Conservation (phyloP, 2,329 filamentous ascomycete genomes). For the Trichoderma semiorbis region DNA sequence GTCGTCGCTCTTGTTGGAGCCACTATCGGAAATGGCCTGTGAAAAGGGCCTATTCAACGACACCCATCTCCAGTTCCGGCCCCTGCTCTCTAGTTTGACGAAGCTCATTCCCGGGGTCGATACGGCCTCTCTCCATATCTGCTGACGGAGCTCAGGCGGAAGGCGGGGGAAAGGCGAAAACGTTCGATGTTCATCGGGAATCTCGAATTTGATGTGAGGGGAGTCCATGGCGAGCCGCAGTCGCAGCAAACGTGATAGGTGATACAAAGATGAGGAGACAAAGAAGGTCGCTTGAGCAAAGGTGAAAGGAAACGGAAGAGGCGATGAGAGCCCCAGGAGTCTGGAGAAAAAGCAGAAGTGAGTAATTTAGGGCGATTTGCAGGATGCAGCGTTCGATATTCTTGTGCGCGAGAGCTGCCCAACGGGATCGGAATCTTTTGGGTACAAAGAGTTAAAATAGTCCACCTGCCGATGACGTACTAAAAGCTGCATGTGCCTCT, state of each 20-base stretch:
- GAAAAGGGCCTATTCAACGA: not conserved
- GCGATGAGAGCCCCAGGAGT: not conserved
- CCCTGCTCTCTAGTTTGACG: conserved; percentile 28
- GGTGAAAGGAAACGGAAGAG: not conserved
- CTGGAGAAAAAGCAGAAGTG: not conserved
- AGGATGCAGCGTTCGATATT: not conserved
- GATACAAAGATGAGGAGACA: not conserved
- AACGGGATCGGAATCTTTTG: not conserved
- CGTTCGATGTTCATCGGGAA: conserved; percentile 30
- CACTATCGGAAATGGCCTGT: conserved; percentile 1
- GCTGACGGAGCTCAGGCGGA: conserved; percentile 35
- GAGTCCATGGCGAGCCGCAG: not conserved
- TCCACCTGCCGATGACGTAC: conserved; percentile 6
- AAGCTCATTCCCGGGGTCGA: conserved; percentile 36
- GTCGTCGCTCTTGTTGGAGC: conserved; percentile 18
- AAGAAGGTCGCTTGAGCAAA: not conserved
- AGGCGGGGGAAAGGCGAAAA: conserved; percentile 33
- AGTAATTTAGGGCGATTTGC: not conserved
- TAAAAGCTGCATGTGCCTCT: conserved; percentile 16
- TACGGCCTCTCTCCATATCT: conserved; percentile 34
- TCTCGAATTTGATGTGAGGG: conserved; percentile 29
- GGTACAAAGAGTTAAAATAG: conserved; percentile 1
- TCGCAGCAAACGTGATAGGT: not conserved
- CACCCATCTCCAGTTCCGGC: conserved; percentile 26
- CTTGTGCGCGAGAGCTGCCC: not conserved